These are phyloP conservation scores for Sporodiniella umbellata DNA, from an alignment of 371 early-diverging fungal genomes.

Conservation along the genomic window DNA sequence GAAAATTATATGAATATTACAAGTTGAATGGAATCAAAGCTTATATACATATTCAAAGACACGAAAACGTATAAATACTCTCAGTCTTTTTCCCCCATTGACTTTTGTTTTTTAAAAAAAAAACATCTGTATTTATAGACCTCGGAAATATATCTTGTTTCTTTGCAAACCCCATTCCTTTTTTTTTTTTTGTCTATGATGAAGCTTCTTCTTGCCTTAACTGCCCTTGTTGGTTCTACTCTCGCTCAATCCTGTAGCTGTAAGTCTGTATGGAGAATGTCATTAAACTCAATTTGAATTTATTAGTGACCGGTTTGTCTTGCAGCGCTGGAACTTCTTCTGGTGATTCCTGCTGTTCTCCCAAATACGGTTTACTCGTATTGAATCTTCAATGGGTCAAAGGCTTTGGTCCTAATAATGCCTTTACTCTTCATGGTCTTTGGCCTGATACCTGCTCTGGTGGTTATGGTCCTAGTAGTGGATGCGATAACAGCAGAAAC, in stretches of 20 bases:
- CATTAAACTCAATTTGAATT: not conserved
- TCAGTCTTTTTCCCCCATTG: no score
- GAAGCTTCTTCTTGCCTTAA: no score
- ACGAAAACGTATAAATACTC: no score
- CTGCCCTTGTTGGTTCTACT: not conserved
- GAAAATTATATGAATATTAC: no score
- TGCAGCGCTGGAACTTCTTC: not conserved
- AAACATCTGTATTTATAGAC: no score
- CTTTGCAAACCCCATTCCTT: no score
- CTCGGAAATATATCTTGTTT: no score
- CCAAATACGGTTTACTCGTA: constrained; percentile 55
- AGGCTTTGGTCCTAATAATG: constrained; percentile 18
- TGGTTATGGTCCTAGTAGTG: constrained; percentile 21
- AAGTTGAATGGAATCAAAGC: no score
- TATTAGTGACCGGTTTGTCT: not conserved
- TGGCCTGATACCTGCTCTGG: constrained; percentile 45
- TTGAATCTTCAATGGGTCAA: constrained; percentile 31
- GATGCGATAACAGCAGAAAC: constrained; percentile 29
- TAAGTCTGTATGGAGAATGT: not conserved
- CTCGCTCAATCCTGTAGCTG: not conserved
- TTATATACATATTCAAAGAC: no score
- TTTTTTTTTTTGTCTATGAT: no score
- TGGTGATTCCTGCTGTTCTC: constrained; percentile 11
- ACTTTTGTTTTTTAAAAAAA: no score
- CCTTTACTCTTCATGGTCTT: constrained; percentile 25